A percentile compares a stretch with the other conserved stretches of the same genome.
These are phyloP conservation scores for Aurinia saxatilis DNA, from an alignment of 345 rosid genomes.

Conservation along the genomic window DNA sequence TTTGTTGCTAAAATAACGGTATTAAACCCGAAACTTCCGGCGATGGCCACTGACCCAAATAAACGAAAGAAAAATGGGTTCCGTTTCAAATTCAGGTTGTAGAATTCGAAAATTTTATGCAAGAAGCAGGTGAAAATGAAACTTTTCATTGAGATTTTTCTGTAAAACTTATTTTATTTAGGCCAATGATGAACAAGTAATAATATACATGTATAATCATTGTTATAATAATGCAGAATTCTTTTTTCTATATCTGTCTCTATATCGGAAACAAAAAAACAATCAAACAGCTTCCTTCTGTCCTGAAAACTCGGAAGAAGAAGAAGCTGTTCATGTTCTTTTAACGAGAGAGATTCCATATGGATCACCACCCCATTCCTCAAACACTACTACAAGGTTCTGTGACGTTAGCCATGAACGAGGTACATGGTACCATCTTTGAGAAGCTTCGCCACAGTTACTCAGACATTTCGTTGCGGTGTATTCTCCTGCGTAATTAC, in stretches of 20 bases:
- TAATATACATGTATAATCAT: constrained; percentile 11
- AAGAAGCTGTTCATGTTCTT: constrained; percentile 34
- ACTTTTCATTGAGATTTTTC: neutral
- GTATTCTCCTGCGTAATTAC: constrained; percentile 63
- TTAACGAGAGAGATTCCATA: constrained; percentile 57
- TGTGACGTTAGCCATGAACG: constrained; percentile 75
- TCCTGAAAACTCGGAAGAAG: constrained; percentile 19
- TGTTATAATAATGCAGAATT: constrained; percentile 12
- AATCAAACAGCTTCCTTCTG: constrained; percentile 13
- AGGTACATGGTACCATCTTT: constrained; percentile 92
- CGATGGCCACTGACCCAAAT: too few species aligned
- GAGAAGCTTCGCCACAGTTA: constrained; percentile 74
- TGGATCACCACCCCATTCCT: constrained; percentile 92
- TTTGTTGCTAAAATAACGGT: too few species aligned
- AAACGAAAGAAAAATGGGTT: too few species aligned
- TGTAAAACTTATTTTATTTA: neutral
- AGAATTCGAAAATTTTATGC: neutral
- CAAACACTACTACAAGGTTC: constrained; percentile 66
- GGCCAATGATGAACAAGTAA: neutral
- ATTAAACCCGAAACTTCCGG: too few species aligned
- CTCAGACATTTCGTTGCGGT: constrained; percentile 44
- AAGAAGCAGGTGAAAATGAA: neutral
- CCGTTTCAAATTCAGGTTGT: neutral
- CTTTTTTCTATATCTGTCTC: constrained; percentile 7
- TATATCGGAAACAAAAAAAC: constrained; percentile 5